Evolutionary conservation across 805 yeast genomes (phyloP).

Genomic region (Nakazawaea holstii): DNA sequence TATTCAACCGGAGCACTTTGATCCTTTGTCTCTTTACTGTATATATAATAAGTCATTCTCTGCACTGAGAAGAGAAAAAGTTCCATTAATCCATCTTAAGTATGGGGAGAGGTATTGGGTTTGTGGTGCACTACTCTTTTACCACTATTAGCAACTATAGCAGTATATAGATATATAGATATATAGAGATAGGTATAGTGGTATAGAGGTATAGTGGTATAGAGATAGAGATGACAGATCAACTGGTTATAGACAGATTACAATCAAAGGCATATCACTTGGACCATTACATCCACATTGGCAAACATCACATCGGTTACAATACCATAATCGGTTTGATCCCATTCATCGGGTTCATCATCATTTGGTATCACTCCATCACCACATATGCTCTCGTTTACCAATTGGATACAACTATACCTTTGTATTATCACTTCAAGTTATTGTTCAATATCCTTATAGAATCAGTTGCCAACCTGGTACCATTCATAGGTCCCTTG

Average conservation of each 20-base stretch:
- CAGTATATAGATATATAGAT: too few relatives aligned
- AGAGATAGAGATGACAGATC: too few relatives aligned
- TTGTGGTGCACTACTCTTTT: background rate
- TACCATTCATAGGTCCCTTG: constrained; percentile 37
- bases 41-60: too few relatives aligned
- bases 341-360: constrained; percentile 32
- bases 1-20: background rate
- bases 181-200: too few relatives aligned
- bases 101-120: background rate
- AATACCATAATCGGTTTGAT: constrained; percentile 30
- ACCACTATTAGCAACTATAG: too few relatives aligned
- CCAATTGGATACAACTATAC: constrained; percentile 33
- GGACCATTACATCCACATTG: constrained; percentile 34
- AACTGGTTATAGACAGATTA: constrained; percentile 21
- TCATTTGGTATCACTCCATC: constrained; percentile 33
- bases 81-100: background rate
- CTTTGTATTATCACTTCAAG: constrained; percentile 31
- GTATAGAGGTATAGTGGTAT: too few relatives aligned
- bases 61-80: background rate
- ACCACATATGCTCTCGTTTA: constrained; percentile 11
- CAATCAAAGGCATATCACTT: constrained; percentile 32
- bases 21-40: too few relatives aligned
- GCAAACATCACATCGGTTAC: constrained; percentile 35
- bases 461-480: constrained; percentile 33
- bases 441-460: constrained; percentile 32